Percentiles rank a stretch among this genome's conserved stretches.
Evolutionary conservation across 2,329 filamentous ascomycete species (phyloP).

Genomic region (Cryphonectria parasitica): DNA sequence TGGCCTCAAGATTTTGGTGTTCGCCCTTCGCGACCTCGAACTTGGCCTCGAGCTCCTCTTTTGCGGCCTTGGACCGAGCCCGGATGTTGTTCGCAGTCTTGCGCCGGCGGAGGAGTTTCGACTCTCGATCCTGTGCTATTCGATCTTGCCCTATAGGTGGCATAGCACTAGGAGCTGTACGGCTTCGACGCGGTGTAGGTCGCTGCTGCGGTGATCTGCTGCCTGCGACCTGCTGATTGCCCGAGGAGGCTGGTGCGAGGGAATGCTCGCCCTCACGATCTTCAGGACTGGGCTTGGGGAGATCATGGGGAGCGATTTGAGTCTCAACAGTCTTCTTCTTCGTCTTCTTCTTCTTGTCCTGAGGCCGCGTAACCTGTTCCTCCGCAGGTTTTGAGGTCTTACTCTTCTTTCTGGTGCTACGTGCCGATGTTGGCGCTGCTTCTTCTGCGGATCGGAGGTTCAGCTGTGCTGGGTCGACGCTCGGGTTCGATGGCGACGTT

Average conservation of each 20-base stretch:
- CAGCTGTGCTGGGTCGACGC: neutral
- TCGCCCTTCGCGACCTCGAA: slow-evolving; percentile 30
- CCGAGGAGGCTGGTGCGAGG: neutral
- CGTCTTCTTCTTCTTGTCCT: neutral
- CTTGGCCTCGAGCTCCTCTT: slow-evolving; percentile 34
- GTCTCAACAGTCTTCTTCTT: neutral
- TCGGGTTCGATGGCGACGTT: neutral
- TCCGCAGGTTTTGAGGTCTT: neutral
- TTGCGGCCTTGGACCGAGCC: slow-evolving; percentile 36
- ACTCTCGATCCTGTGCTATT: neutral
- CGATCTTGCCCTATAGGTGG: neutral
- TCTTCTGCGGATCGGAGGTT: neutral
- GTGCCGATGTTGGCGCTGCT: neutral
- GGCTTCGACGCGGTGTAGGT: too few relatives aligned
- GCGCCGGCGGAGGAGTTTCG: slow-evolving; percentile 36
- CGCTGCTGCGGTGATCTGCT: neutral
- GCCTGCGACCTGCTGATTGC: neutral
- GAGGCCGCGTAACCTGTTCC: neutral
- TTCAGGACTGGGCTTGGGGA: too few relatives aligned
- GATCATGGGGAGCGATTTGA: too few relatives aligned
- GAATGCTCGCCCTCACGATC: neutral
- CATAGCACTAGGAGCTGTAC: neutral
- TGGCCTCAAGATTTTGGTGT: slow-evolving; percentile 31
- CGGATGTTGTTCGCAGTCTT: slow-evolving; percentile 38
- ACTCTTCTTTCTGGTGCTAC: neutral